Conservation (phyloP, 2,329 filamentous ascomycete genomes). For the Alternaria sp. region DNA sequence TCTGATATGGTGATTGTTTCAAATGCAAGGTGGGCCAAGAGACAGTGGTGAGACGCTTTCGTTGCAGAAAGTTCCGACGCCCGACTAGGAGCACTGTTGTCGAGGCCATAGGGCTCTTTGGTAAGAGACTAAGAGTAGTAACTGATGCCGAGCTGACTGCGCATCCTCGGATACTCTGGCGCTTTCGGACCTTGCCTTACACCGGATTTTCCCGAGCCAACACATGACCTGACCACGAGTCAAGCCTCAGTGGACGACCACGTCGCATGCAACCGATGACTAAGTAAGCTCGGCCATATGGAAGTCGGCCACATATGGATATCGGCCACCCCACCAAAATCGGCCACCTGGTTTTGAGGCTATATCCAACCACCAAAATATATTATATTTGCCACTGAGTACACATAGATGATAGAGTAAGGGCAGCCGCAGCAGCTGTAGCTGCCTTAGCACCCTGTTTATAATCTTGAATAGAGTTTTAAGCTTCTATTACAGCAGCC, state of each 20-base stretch:
- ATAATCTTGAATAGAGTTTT: too few species aligned
- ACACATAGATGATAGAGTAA: too few species aligned
- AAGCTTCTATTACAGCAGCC: too few species aligned
- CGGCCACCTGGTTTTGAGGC: too few species aligned
- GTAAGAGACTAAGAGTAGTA: neutral
- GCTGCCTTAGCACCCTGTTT: too few species aligned
- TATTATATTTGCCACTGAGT: too few species aligned
- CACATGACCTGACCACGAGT: neutral
- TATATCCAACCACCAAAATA: too few species aligned
- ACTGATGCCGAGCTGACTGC: slow-evolving; percentile 2
- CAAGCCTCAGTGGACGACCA: neutral
- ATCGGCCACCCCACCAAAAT: too few species aligned
- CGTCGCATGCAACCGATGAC: neutral
- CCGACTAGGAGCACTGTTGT: slow-evolving; percentile 3
- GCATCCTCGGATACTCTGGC: slow-evolving; percentile 8
- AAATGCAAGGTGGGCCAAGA: slow-evolving; percentile 35
- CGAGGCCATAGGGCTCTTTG: neutral
- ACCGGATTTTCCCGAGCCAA: neutral
- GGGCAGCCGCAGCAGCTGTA: too few species aligned
- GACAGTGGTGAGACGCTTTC: slow-evolving; percentile 34
- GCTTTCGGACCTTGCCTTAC: slow-evolving; percentile 1
- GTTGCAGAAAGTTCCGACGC: slow-evolving; percentile 23
- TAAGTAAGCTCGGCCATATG: too few species aligned
- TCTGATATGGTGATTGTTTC: slow-evolving; percentile 33
- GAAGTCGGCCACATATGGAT: too few species aligned